Conservation (phyloP, 805 yeast genomes). For the Metschnikowia continentalis region DNA sequence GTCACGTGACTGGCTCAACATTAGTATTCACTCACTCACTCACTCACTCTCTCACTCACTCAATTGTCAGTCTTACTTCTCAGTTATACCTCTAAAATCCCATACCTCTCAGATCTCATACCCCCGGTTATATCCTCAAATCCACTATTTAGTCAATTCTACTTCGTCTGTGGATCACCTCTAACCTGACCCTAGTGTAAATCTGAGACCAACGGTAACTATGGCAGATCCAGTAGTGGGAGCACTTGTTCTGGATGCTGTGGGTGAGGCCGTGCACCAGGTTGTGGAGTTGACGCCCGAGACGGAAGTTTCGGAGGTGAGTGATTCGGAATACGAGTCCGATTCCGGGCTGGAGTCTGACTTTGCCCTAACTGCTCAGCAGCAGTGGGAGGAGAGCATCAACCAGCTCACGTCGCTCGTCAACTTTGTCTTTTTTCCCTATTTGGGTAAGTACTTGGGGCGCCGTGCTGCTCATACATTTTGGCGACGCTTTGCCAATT, state of each 20-base stretch:
- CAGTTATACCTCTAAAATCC: too few species aligned
- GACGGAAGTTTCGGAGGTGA: not conserved
- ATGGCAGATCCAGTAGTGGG: conserved; percentile 4
- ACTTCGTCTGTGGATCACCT: too few species aligned
- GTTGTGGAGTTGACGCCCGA: not conserved
- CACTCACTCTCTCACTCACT: too few species aligned
- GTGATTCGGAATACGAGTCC: not conserved
- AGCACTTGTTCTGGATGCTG: conserved; percentile 1
- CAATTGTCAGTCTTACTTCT: too few species aligned
- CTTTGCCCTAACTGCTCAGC: conserved; percentile 47
- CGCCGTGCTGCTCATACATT: conserved; percentile 40
- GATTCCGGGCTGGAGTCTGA: conserved; percentile 11
- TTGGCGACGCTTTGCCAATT: conserved; percentile 35
- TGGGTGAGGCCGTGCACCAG: not conserved
- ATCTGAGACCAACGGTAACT: too few species aligned
- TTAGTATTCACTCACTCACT: too few species aligned
- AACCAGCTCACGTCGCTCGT: conserved; percentile 55
- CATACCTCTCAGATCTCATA: too few species aligned
- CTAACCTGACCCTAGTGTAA: too few species aligned
- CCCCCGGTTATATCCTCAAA: too few species aligned
- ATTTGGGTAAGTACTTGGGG: conserved; percentile 65
- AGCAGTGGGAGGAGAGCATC: conserved; percentile 71
- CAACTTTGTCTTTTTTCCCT: conserved; percentile 58
- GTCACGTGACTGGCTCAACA: too few species aligned
- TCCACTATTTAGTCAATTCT: too few species aligned